Evolutionary conservation across 208 protist species (phyloP), one percentile per base, ranked within the genome.

Genomic region (Acanthamoeba polyphaga): DNA sequence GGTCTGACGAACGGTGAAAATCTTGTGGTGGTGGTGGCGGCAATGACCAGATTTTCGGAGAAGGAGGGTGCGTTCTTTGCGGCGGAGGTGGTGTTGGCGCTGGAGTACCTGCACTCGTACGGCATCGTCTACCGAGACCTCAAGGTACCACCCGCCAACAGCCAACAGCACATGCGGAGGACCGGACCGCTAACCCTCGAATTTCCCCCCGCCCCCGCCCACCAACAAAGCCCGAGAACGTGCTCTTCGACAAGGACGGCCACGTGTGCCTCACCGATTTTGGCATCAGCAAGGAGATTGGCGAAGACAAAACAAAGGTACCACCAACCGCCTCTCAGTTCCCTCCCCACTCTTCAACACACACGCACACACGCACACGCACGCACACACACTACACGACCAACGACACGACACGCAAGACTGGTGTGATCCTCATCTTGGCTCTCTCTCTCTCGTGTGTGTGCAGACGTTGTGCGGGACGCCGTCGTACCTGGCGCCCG

Each of bases 71-170:
- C 92, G 12, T 98, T 98, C 88, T 98, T 98, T 78, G 95, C 96
- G 24, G 97, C 98, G 17, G 98, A 99, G 96, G 96, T 99, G 98
- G 95, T 97, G 7, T 76, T 97, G n/a, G 98, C 96, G 27, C 38
- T 98, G 0, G 97, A 98, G 74, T 98, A 98, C 87, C 91, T 98
- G 7, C 98, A 98, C 85, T 87, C 62, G 27, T 62, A 91, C 10
- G 96, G 95, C 62, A 95, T 98, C 24, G 24, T 98, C 0, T 98
- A 97, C 82, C 70, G 84, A 9, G 53, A 46, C 15, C 58, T 62
- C 9, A 66, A 62, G 49, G 29, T 49, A 85, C 24, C 34, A n/a
- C 22, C 22, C 29, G 38, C 38, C 38, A 38, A 12, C 0, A 74
- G 53, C 53, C 3, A 17, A 5, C 9, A 58, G 53, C 15, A 4